These are phyloP conservation scores for Candida yuanshanica DNA, from an alignment of 805 yeast species.

Conservation along the genomic window DNA sequence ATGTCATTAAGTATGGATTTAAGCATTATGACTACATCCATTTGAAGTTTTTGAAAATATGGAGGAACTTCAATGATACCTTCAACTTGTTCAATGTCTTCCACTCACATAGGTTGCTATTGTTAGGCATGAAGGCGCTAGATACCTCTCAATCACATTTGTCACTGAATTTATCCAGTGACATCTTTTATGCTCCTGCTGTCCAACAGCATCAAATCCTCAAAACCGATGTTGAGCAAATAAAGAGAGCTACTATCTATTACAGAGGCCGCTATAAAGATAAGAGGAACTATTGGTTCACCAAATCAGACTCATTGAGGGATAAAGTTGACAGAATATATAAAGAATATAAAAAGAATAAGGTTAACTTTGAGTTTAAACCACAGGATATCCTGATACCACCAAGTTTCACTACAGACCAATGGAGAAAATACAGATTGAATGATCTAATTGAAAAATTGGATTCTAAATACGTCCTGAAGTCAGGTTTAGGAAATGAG, in stretches of 20 bases:
- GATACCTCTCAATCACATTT: constrained; percentile 1
- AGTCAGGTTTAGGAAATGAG: not conserved
- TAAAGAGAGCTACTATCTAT: not conserved
- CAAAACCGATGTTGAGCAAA: not conserved
- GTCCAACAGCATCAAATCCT: not conserved
- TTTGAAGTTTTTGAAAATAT: constrained; percentile 6
- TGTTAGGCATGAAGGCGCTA: constrained; percentile 3
- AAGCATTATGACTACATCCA: not conserved
- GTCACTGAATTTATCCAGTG: not conserved
- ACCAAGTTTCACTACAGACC: constrained; percentile 2
- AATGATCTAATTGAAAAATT: not conserved
- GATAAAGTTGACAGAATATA: constrained; percentile 4
- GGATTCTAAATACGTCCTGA: not conserved
- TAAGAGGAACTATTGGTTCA: constrained; percentile 5
- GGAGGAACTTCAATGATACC: constrained; percentile 6
- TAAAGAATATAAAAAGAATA: no score
- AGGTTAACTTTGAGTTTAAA: not conserved
- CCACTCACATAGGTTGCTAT: constrained; percentile 5
- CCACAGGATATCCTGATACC: constrained; percentile 1
- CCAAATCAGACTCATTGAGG: constrained; percentile 1
- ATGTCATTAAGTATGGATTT: not conserved
- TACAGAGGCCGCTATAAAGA: not conserved
- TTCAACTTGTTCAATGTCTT: constrained; percentile 5
- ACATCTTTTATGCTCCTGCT: not conserved
- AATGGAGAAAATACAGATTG: constrained; percentile 6